Evolutionary conservation across 352 stramenopile species (phyloP).

Genomic region (Peronospora farinosa): DNA sequence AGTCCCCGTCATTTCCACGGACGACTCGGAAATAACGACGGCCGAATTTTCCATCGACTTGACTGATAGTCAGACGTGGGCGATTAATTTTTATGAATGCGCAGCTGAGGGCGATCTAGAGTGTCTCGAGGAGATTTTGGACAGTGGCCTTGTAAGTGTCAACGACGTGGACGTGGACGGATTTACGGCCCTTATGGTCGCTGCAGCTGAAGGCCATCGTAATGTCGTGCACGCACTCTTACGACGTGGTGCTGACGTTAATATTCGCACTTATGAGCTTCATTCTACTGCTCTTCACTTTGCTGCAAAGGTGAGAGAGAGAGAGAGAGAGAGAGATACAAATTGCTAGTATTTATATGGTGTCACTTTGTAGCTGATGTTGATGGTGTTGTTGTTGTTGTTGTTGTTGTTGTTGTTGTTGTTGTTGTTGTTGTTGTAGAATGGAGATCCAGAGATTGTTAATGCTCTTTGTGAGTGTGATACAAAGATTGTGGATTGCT

Average conservation of each 20-base stretch:
- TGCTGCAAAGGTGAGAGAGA: conserved; percentile 60
- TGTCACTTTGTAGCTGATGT: background rate
- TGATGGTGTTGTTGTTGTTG: background rate
- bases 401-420: background rate
- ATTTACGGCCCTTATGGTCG: conserved; percentile 83
- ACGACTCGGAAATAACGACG: conserved; percentile 40
- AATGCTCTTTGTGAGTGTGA: conserved; percentile 66
- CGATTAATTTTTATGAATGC: conserved; percentile 68
- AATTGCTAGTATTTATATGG: too few species aligned
- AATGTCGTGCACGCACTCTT: conserved; percentile 55
- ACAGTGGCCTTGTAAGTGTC: conserved; percentile 47
- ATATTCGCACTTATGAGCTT: conserved; percentile 62
- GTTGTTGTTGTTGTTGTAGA: conserved; percentile 28
- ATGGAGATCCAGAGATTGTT: conserved; percentile 57
- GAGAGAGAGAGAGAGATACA: conserved; percentile 15
- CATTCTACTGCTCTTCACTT: conserved; percentile 74
- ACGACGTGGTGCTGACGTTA: conserved; percentile 47
- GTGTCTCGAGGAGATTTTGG: conserved; percentile 54
- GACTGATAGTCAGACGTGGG: conserved; percentile 45
- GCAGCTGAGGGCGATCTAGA: conserved; percentile 61
- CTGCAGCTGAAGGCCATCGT: conserved; percentile 59
- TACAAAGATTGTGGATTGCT: conserved; percentile 45
- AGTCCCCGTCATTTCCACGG: conserved; percentile 22
- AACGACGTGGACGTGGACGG: conserved; percentile 78
- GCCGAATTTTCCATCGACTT: conserved; percentile 66